phyloP scores from a whole-genome alignment of 805 yeast genomes.

The Monosporozyma aquatica region DNA sequence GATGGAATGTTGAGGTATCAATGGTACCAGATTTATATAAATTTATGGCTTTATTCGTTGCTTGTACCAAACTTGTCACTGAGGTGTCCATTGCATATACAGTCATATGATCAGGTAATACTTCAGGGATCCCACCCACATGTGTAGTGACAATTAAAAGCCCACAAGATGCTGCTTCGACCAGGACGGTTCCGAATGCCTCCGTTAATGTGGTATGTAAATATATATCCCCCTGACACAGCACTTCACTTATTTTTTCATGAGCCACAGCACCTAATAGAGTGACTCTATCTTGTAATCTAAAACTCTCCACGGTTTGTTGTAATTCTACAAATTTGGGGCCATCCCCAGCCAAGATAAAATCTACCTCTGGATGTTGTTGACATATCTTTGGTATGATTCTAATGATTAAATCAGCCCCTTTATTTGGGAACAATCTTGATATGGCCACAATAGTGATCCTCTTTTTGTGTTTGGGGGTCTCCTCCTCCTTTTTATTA shows the following conservation, averaged over 20 bases:
- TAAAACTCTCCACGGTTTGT: conserved; percentile 84
- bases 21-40: conserved; percentile 47
- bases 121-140: conserved; percentile 98
- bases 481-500: conserved; percentile 3
- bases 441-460: conserved; percentile 88
- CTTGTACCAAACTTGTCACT: conserved; percentile 68
- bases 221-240: conserved; percentile 90
- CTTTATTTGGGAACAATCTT: conserved; percentile 89
- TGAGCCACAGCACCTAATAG: conserved; percentile 82
- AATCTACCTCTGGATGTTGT: conserved; percentile 52
- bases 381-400: conserved; percentile 77
- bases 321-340: conserved; percentile 90
- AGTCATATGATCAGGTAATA: conserved; percentile 86
- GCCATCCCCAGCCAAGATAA: conserved; percentile 92
- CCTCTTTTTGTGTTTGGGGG: conserved; percentile 13
- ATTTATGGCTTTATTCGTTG: conserved; percentile 62
- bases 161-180: conserved; percentile 97
- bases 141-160: conserved; percentile 85
- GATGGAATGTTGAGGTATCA: conserved; percentile 70
- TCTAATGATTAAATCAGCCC: conserved; percentile 80
- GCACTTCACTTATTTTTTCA: conserved; percentile 85
- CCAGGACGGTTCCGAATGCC: conserved; percentile 94
- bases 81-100: conserved; percentile 76
- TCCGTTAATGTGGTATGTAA: conserved; percentile 91
- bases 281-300: conserved; percentile 79